These are phyloP conservation scores for Hypomyces perniciosus DNA, from an alignment of 2,329 filamentous ascomycete species.

Conservation along the genomic window DNA sequence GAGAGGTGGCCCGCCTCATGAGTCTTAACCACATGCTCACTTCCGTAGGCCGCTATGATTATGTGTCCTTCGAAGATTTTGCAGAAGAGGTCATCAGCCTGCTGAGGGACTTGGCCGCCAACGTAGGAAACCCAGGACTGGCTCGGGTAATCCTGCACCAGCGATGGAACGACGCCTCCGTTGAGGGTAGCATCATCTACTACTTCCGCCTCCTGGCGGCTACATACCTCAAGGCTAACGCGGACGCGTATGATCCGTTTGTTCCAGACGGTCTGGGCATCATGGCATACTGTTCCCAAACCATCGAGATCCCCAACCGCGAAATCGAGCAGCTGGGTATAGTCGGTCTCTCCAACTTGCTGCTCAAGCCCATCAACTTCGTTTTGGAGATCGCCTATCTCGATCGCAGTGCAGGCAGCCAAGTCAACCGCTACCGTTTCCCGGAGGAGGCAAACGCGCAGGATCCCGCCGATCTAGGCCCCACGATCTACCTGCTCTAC, in stretches of 20 bases:
- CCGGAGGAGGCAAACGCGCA: slow-evolving; percentile 47
- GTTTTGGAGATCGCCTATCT: slow-evolving; percentile 86
- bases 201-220: slow-evolving; percentile 77
- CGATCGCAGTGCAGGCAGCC: slow-evolving; percentile 72
- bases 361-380: slow-evolving; percentile 73
- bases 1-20: slow-evolving; percentile 66
- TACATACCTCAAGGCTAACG: slow-evolving; percentile 74
- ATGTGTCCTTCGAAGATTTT: slow-evolving; percentile 64
- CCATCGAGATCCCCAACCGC: slow-evolving; percentile 66
- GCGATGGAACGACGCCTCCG: slow-evolving; percentile 66
- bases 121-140: slow-evolving; percentile 54
- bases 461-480: slow-evolving; percentile 37
- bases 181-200: slow-evolving; percentile 74
- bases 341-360: slow-evolving; percentile 66
- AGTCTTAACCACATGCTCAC: slow-evolving; percentile 66
- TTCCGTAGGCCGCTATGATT: slow-evolving; percentile 63
- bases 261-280: slow-evolving; percentile 55
- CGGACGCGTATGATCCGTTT: slow-evolving; percentile 65
- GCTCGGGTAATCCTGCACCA: slow-evolving; percentile 50
- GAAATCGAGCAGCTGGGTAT: slow-evolving; percentile 93
- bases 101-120: slow-evolving; percentile 55
- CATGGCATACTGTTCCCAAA: slow-evolving; percentile 61
- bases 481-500: slow-evolving; percentile 55
- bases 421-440: slow-evolving; percentile 67
- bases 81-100: slow-evolving; percentile 67